These are phyloP conservation scores for Plasmodium ovale DNA, from an alignment of 169 alveolate species.

Conservation along the genomic window DNA sequence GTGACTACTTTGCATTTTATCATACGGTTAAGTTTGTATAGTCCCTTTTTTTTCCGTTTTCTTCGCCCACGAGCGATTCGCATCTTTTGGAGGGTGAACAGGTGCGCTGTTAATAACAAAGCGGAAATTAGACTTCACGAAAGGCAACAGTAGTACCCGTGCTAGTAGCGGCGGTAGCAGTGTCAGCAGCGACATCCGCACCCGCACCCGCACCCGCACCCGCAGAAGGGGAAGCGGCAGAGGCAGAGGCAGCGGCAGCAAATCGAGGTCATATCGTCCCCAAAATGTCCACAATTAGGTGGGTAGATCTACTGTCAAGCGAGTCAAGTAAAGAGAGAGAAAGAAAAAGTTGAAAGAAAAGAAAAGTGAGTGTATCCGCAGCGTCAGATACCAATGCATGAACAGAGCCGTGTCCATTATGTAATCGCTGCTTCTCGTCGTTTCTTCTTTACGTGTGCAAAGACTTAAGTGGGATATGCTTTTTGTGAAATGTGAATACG, in stretches of 20 bases:
- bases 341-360: background rate
- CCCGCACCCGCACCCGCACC: no score
- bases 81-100: no score
- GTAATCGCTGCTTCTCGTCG: background rate
- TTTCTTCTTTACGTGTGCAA: background rate
- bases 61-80: no score
- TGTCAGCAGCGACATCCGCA: no score
- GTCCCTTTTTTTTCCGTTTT: no score
- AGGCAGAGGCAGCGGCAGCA: background rate
- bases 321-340: conserved; percentile 80
- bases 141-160: no score
- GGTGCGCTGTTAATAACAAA: no score
- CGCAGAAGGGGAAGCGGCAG: background rate
- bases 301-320: conserved; percentile 87
- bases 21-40: background rate
- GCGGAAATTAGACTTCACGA: background rate
- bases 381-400: background rate
- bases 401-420: background rate
- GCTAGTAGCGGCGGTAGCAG: no score
- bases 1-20: background rate
- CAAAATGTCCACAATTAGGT: conserved; percentile 82
- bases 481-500: no score
- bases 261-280: background rate
- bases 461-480: no score
- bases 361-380: background rate